These are phyloP conservation scores for Dendrobium catenatum DNA, from an alignment of 106 monocot species.

Conservation along the genomic window DNA sequence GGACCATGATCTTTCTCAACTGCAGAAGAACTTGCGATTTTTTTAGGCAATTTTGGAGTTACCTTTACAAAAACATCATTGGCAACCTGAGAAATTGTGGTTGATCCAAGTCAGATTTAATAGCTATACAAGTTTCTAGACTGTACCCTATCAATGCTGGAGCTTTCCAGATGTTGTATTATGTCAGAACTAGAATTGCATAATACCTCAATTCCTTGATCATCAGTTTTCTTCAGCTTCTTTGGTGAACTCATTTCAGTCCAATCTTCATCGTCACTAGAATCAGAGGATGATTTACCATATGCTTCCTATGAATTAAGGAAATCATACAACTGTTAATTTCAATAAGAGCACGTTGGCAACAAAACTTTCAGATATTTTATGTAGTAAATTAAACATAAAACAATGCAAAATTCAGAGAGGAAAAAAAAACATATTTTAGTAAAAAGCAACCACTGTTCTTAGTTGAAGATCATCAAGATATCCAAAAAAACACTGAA, in stretches of 20 bases:
- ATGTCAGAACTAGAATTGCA: slow-evolving; percentile 9
- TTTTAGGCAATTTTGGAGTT: neutral
- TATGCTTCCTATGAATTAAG: slow-evolving; percentile 53
- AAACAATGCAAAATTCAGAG: neutral
- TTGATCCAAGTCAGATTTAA: slow-evolving; percentile 1
- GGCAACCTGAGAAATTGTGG: neutral
- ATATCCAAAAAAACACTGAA: neutral
- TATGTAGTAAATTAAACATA: slow-evolving; percentile 1
- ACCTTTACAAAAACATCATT: neutral
- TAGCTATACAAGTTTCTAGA: neutral
- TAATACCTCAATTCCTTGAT: slow-evolving; percentile 1
- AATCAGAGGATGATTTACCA: slow-evolving; percentile 51
- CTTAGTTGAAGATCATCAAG: neutral
- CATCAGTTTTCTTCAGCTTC: slow-evolving; percentile 23
- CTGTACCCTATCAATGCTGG: slow-evolving; percentile 2
- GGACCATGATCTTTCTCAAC: neutral
- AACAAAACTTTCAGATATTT: neutral
- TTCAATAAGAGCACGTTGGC: neutral
- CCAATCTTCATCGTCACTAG: slow-evolving; percentile 83
- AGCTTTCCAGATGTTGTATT: neutral
- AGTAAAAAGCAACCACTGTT: neutral
- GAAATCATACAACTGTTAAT: slow-evolving; percentile 1
- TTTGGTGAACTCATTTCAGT: slow-evolving; percentile 20
- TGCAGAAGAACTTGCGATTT: neutral
- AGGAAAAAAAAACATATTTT: neutral